Evolutionary conservation across 345 rosid species (phyloP), one percentile per base, ranked within the genome.

Genomic region (Populus simonii): DNA sequence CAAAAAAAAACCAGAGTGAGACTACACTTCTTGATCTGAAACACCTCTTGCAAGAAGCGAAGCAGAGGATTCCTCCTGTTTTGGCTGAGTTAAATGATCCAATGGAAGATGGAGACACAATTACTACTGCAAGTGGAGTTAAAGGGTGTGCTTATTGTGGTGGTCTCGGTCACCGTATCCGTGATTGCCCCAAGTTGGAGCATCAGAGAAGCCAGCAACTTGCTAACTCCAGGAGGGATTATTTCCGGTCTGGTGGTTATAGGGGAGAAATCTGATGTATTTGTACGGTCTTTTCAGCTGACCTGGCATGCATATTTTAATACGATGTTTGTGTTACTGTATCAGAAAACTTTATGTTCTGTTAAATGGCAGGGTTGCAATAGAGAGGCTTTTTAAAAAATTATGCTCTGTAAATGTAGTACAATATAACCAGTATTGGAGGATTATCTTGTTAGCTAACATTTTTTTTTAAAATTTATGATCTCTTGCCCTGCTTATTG

Each of bases 81-180:
- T 81, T 94, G 72, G 98, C 97, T 2, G 97, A 94, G 92, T 85
- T 92, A 70, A 79, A 81, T 70, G 97, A 93, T 89, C 98, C 96
- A n/a, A 85, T 89, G 92, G 97, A 92, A 71, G 94, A 93, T 76
- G 92, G 86, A 18, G 98, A 93, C 65, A 88, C 82, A 22, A 90
- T 94, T 47, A 86, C 89, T 25, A 73, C 65, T 66, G 98, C 91
- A 15, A 90, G 95, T 78, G 97, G 98, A 70, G 94, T 91, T 67
- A 89, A 94, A 83, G 98, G 98, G 3, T 94, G 98, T 86, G 97
- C 94, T 75, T 93, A 90, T 70, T 94, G 97, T 89, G 98, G 98
- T 51, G 98, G 97, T 63, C 90, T 94, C 25, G 98, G 98, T 55
- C 98, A 94, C 76, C 94, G 94, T 68, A 94, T 93, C 67, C 82